Evolutionary conservation across 164 flowering plant genomes (phyloP), one percentile per base, ranked within the genome.

Genomic region (Magnolia sinica): DNA sequence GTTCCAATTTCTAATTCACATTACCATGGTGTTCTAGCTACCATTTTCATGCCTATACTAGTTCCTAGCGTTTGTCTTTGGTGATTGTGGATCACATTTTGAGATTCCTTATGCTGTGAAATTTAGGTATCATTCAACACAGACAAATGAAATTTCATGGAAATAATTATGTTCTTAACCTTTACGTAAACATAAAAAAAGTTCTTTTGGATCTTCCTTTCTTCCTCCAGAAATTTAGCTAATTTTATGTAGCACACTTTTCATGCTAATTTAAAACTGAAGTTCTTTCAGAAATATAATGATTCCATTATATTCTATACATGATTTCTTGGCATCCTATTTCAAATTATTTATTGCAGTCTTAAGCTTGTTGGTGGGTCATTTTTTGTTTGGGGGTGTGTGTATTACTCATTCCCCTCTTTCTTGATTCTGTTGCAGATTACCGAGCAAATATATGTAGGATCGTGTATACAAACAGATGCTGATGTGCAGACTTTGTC

Each of bases 391-490:
- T 27, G 29, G 29, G 19, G 61, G 61, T 55, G 0, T 55, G n/a
- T 68, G n/a, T 24, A 29, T 1, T 16, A 31, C 71, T 68, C 24
- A 68, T 29, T 31, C 20, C n/a, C 9, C 24, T 23, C 5, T 50
- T 67, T 76, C 70, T 76, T 78, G 45, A 9, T 81, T 73, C 58
- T 83, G 73, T 64, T 77, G 66, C 81, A 95, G 98, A 88, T 95
- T 64, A 95, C 98, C 7, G 98, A 95, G 85, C 97, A 95, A 76
- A 87, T 95, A 84, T 92, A 88, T 76, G 91, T 93, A 13, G 98
- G 98, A 55, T 95, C 98, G 73, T 95, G 98, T 73, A 88, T 95
- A 81, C 98, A 95, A 79, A 86, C 87, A 73, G 91, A 87, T 81
- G 84, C 83, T 75, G 96, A 92, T 83, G 91, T 92, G 59, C 87